Conservation (phyloP, 2,329 filamentous ascomycete genomes). For the Epichloe aotearoae region DNA sequence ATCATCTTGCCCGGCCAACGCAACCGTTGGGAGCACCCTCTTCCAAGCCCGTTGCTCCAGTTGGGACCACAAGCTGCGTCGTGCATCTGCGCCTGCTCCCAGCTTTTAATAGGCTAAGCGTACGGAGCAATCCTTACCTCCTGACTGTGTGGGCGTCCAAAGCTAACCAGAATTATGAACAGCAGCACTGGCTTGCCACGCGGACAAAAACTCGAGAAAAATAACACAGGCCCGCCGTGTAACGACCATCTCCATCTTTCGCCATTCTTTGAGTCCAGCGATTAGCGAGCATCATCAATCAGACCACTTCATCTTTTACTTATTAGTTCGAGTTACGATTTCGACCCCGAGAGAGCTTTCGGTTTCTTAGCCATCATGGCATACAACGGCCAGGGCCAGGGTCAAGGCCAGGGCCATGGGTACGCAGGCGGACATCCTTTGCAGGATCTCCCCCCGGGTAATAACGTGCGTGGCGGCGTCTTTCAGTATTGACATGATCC, state of each 20-base stretch:
- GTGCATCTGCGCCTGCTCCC: neutral
- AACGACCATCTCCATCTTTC: neutral
- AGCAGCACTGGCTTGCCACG: neutral
- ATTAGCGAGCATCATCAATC: neutral
- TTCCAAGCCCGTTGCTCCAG: neutral
- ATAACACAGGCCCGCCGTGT: neutral
- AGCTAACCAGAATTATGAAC: neutral
- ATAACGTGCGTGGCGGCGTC: conserved; percentile 37
- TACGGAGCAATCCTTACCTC: neutral
- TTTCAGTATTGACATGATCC: neutral
- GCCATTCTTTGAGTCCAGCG: neutral
- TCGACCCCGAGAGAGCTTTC: conserved; percentile 11
- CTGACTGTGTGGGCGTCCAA: neutral
- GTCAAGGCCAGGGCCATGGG: conserved; percentile 33
- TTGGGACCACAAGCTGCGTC: neutral
- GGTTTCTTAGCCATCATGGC: conserved; percentile 28
- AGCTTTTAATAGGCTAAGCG: neutral
- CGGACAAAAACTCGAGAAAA: neutral
- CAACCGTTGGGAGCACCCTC: conserved; percentile 5
- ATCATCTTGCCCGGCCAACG: neutral
- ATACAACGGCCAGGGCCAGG: conserved; percentile 49
- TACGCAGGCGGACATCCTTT: conserved; percentile 48
- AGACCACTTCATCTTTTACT: neutral
- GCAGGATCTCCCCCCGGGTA: conserved; percentile 53
- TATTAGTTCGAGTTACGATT: conserved; percentile 1